Evolutionary conservation across 2,329 filamentous ascomycete genomes (phyloP).

Genomic region (Xylaria sp.): DNA sequence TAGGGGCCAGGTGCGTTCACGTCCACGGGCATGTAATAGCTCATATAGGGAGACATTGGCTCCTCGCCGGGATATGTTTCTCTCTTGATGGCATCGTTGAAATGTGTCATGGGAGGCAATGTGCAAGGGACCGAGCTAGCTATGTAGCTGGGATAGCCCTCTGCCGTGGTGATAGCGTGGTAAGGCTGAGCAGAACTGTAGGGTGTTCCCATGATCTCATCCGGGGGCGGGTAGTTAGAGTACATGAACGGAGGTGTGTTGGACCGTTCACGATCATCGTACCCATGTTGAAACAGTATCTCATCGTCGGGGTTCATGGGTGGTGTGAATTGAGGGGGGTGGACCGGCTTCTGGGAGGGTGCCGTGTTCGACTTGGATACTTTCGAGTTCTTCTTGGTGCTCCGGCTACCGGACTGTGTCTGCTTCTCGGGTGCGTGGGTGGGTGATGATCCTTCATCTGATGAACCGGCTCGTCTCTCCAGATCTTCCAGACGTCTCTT

Average conservation of each 20-base stretch:
- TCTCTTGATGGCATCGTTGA: conserved; percentile 69
- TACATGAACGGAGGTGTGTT: conserved; percentile 74
- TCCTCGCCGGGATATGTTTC: conserved; percentile 64
- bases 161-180: conserved; percentile 56
- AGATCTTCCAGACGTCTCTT: conserved; percentile 88
- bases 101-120: conserved; percentile 68
- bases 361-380: conserved; percentile 41
- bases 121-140: conserved; percentile 61
- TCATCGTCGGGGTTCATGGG: conserved; percentile 68
- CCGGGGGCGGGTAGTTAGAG: conserved; percentile 69
- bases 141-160: conserved; percentile 63
- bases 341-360: conserved; percentile 45
- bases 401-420: conserved; percentile 42
- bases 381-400: conserved; percentile 54
- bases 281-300: conserved; percentile 63
- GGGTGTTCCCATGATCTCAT: conserved; percentile 65
- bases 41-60: conserved; percentile 69
- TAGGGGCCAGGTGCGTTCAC: conserved; percentile 66
- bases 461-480: conserved; percentile 73
- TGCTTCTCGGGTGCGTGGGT: conserved; percentile 47
- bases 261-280: conserved; percentile 71
- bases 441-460: conserved; percentile 47
- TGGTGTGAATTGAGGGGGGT: conserved; percentile 64
- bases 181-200: conserved; percentile 62
- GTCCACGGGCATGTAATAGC: conserved; percentile 72